phyloP scores from a whole-genome alignment of 495 filamentous ascomycete genomes.

The Stereocaulon alpinum region DNA sequence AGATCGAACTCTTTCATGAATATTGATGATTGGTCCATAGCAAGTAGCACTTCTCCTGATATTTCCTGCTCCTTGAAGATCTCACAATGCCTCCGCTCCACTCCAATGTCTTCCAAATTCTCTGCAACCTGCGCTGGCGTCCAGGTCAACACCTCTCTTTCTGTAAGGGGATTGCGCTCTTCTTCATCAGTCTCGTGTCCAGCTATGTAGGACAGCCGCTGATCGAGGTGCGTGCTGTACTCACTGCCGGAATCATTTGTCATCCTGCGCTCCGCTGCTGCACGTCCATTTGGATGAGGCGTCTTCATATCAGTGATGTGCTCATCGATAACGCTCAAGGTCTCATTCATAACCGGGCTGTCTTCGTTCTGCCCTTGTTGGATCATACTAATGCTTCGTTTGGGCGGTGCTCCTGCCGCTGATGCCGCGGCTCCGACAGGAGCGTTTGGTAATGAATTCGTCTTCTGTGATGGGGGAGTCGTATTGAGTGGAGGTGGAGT shows the following conservation, averaged over 20 bases:
- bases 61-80: constrained; percentile 96
- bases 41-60: constrained; percentile 79
- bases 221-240: constrained; percentile 68
- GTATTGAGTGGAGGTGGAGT: constrained; percentile 23
- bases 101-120: constrained; percentile 67
- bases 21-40: constrained; percentile 86
- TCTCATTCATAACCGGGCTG: constrained; percentile 91
- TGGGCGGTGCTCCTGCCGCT: constrained; percentile 18
- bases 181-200: constrained; percentile 78
- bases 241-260: constrained; percentile 81
- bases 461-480: constrained; percentile 19
- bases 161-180: constrained; percentile 43
- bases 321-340: constrained; percentile 93
- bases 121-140: constrained; percentile 67
- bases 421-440: constrained; percentile 3
- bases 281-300: constrained; percentile 47
- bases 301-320: constrained; percentile 92
- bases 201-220: constrained; percentile 79
- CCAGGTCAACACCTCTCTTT: constrained; percentile 64
- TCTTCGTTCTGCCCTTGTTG: constrained; percentile 39
- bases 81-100: constrained; percentile 78
- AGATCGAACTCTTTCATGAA: constrained; percentile 94
- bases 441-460: constrained; percentile 25
- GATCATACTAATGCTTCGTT: constrained; percentile 37
- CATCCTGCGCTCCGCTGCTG: constrained; percentile 39